These are phyloP conservation scores for Saccharomycopsis hybrid DNA, from an alignment of 1,139 yeast genomes.

Conservation along the genomic window DNA sequence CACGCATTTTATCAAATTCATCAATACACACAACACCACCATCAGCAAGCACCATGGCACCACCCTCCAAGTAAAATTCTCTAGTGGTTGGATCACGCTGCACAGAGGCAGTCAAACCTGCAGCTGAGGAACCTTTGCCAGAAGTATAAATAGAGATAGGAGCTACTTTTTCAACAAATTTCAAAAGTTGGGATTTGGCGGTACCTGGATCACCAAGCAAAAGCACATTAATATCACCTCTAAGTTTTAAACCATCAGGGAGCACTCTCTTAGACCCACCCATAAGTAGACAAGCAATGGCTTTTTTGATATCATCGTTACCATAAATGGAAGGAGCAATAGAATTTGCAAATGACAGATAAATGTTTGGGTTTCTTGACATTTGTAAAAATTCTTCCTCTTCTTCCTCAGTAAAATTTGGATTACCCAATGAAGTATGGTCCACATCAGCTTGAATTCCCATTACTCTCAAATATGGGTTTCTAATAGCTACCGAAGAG, in stretches of 20 bases:
- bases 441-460: constrained; percentile 85
- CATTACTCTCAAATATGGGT: constrained; percentile 81
- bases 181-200: constrained; percentile 90
- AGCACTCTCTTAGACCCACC: constrained; percentile 90
- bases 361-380: constrained; percentile 77
- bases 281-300: constrained; percentile 84
- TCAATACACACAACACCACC: constrained; percentile 99
- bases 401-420: constrained; percentile 83
- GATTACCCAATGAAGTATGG: constrained; percentile 56
- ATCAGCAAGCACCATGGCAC: constrained; percentile 98
- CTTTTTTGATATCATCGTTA: constrained; percentile 83
- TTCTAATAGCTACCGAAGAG: constrained; percentile 76
- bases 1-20: constrained; percentile 98
- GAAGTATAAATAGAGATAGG: constrained; percentile 96
- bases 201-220: constrained; percentile 98
- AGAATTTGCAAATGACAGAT: constrained; percentile 77
- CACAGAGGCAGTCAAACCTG: constrained; percentile 97
- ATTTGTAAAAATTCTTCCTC: constrained; percentile 83
- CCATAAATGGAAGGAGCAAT: constrained; percentile 98
- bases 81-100: constrained; percentile 85
- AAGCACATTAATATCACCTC: constrained; percentile 95
- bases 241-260: constrained; percentile 93
- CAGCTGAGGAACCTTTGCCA: constrained; percentile 99
- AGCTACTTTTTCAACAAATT: constrained; percentile 90
- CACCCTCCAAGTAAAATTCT: constrained; percentile 95